These are phyloP conservation scores for Lanmaoa rubissima DNA, from an alignment of 768 basidiomycete genomes.

Conservation along the genomic window DNA sequence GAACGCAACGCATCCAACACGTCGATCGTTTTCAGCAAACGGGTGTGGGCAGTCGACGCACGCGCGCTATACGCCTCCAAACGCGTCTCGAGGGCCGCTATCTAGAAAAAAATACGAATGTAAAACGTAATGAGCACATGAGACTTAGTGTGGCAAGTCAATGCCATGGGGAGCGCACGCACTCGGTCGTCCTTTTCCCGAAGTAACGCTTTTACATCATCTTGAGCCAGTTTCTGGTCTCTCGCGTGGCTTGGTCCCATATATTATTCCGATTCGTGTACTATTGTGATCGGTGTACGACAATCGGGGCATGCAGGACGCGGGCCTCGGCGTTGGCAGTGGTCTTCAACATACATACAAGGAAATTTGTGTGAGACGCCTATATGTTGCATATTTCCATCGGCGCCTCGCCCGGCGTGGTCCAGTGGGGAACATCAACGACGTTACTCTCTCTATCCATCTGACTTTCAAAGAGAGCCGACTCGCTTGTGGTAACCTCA, in stretches of 20 bases:
- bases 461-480: neutral
- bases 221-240: slow-evolving; percentile 19
- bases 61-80: slow-evolving; percentile 38
- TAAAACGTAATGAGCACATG: neutral
- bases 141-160: neutral
- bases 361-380: slow-evolving; percentile 10
- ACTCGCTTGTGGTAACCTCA: neutral
- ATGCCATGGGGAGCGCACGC: neutral
- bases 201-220: slow-evolving; percentile 17
- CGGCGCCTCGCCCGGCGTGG: neutral
- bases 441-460: neutral
- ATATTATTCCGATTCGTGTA: slow-evolving; percentile 1
- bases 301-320: slow-evolving; percentile 4
- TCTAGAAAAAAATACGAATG: slow-evolving; percentile 17
- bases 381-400: neutral
- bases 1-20: too few relatives aligned
- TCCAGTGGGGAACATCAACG: neutral
- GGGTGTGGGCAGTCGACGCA: slow-evolving; percentile 43
- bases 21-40: too few relatives aligned
- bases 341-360: slow-evolving; percentile 17
- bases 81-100: slow-evolving; percentile 29
- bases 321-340: neutral
- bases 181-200: slow-evolving; percentile 31
- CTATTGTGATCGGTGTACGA: slow-evolving; percentile 1
- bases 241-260: slow-evolving; percentile 27